Evolutionary conservation across 345 rosid genomes (phyloP), one percentile per base, ranked within the genome.

Genomic region (Garcia nutans): DNA sequence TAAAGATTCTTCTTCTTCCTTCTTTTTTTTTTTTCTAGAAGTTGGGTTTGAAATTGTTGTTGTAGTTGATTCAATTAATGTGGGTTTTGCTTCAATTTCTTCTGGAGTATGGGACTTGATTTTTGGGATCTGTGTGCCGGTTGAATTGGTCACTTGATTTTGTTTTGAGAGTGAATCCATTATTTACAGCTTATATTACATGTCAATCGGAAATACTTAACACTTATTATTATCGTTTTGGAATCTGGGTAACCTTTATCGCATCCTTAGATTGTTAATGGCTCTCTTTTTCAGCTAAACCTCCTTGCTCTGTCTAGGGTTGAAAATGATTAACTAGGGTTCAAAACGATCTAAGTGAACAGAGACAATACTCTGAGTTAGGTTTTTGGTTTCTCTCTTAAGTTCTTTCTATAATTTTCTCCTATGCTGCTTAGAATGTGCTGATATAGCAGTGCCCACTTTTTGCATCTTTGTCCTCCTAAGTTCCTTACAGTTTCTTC

Each of bases 91-190:
- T 16, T 54, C 58, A 54, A 54, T 44, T 17, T 65, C 20, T 56
- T 69, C 37, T 56, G 65, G 54, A 67, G 64, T 33, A 26, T 23
- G 16, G 65, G 65, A 61, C 61, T 69, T 72, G 10, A 54, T 68
- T 77, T 72, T 26, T 54, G 45, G 77, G 69, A 82, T 72, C 58
- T 75, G 77, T 24, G 1, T 64, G 31, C 50, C 61, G 12, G 26
- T 57, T 44, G 52, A 56, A 61, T 15, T 54, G 66, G 49, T 65
- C 37, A 28, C 22, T 74, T 42, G 50, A 64, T 23, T 74, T 70
- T 41, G 33, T 65, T 55, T 59, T 45, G 41, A n/a, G 16, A 59
- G 59, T 49, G 64, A 58, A 44, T 73, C 59, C 33, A 23, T 8
- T 19, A 17, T 16, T 8, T 54, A 54, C 55, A 62, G 59, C 56